Base-by-base conservation (phyloP, 1,284 basidiomycete species). In the Athelia psychrophila region DNA sequence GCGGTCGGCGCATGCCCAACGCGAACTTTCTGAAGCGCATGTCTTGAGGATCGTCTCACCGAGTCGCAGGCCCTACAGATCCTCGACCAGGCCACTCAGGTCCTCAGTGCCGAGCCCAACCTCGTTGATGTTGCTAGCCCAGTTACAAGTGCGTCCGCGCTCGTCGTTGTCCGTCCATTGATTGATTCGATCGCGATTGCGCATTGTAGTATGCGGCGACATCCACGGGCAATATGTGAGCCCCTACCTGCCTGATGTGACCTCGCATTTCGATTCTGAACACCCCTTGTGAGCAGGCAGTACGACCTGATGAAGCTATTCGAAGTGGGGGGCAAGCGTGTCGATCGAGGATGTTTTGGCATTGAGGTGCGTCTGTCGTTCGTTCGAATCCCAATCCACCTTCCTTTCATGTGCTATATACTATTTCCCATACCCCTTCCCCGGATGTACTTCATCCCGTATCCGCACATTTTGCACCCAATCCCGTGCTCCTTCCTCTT, bases 261-360 rank as follows among this genome's bases (percentile, higher is more conserved):
- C 51, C 55, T 46, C 47, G 33, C 48, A 44, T 23, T 25, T 40
- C 33, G 58, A 33, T 59, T 56, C 50, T 54, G n/a, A 53, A 18
- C 38, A 47, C 30, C 53, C 55, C 44, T 30, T 30, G 27, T 32
- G 49, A 25, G 48, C 23, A 24, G 56, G 51, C 61, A 96, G 94
- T 97, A 95, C 67, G 95, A 99, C 72, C 80, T 99, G 55, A 95
- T 99, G 90, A 98, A 98, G 70, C 79, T 98, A 44, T 96, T 99
- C 63, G 96, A 98, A 65, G 90, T 98, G 48, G 96, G 96, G 40
- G 96, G 96, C 10, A 88, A 99, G 72, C 99, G 99, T 68, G 96
- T 99, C 47, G 97, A 99, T 74, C 85, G 96, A 52, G 96, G 97
- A 23, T 89, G 90, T 74, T 98, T 97, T 71, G 91, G 92, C 18